Percentiles rank a stretch among this genome's conserved stretches.
phyloP scores from a whole-genome alignment of 2,329 filamentous ascomycete genomes.

The Venturia carpophila region DNA sequence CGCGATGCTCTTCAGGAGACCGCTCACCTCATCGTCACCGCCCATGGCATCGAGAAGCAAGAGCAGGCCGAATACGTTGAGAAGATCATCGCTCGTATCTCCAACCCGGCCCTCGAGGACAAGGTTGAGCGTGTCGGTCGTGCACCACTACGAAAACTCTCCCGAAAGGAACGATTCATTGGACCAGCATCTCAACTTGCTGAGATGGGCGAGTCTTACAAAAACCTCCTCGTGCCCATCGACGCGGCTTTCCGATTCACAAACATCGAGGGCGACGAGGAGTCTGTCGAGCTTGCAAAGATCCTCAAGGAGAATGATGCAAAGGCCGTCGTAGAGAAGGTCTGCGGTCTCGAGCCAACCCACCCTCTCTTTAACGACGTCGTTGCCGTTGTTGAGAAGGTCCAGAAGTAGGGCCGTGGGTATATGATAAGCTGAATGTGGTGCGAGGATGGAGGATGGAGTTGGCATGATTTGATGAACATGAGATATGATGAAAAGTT shows the following conservation, averaged over 20 bases:
- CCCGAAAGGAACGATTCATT: constrained; percentile 92
- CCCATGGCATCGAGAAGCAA: constrained; percentile 67
- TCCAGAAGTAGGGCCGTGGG: constrained; percentile 47
- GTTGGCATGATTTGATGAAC: constrained; percentile 4
- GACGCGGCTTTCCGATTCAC: constrained; percentile 96
- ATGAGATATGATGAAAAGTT: constrained; percentile 12
- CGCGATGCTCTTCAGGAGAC: constrained; percentile 77
- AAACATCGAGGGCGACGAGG: constrained; percentile 83
- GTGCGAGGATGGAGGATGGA: not conserved
- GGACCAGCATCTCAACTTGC: constrained; percentile 84
- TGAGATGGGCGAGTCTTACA: constrained; percentile 65
- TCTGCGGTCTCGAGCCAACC: constrained; percentile 69
- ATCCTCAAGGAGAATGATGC: constrained; percentile 69
- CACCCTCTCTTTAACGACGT: constrained; percentile 75
- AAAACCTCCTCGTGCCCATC: constrained; percentile 68
- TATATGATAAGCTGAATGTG: not conserved
- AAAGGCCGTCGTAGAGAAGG: constrained; percentile 66
- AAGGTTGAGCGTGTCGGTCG: constrained; percentile 91
- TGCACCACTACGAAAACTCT: constrained; percentile 86
- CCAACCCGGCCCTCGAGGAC: constrained; percentile 88
- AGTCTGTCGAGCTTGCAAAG: constrained; percentile 76
- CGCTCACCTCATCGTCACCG: constrained; percentile 72
- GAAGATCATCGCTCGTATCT: constrained; percentile 86
- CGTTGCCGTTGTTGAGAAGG: constrained; percentile 70
- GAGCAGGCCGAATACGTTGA: constrained; percentile 83